These are phyloP conservation scores for Pleurotus djamor DNA, from an alignment of 768 basidiomycete genomes.

Conservation along the genomic window DNA sequence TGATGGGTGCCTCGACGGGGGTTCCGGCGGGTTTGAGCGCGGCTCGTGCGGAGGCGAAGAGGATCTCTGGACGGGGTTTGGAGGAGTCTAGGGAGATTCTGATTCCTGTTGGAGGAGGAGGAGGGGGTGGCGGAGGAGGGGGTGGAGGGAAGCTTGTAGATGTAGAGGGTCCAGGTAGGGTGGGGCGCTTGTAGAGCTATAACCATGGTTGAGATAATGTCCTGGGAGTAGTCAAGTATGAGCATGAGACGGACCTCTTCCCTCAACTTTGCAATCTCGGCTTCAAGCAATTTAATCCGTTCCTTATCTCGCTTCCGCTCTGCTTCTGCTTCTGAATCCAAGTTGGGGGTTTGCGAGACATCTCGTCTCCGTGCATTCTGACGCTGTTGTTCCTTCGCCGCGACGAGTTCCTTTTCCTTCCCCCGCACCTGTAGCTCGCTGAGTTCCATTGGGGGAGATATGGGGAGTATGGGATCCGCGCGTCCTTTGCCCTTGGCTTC, in stretches of 20 bases:
- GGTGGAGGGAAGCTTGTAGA: constrained; percentile 21
- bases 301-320: constrained; percentile 60
- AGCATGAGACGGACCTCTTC: constrained; percentile 42
- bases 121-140: constrained; percentile 41
- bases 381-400: constrained; percentile 50
- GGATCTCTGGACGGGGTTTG: constrained; percentile 24
- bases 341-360: constrained; percentile 18
- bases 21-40: constrained; percentile 53
- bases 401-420: constrained; percentile 61
- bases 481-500: constrained; percentile 46
- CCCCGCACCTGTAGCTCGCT: constrained; percentile 46
- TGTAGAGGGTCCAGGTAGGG: constrained; percentile 14
- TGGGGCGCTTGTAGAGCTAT: constrained; percentile 45
- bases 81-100: constrained; percentile 27
- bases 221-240: not conserved
- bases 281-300: constrained; percentile 61
- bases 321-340: constrained; percentile 24
- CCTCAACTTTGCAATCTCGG: constrained; percentile 58
- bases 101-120: constrained; percentile 27
- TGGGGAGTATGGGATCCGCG: constrained; percentile 16
- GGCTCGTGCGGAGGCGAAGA: constrained; percentile 65
- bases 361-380: constrained; percentile 34
- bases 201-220: not conserved
- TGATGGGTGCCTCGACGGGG: constrained; percentile 70
- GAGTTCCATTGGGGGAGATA: constrained; percentile 35